Evolutionary conservation across 1,284 basidiomycete species (phyloP).

Genomic region (Cryptococcus neoformans): DNA sequence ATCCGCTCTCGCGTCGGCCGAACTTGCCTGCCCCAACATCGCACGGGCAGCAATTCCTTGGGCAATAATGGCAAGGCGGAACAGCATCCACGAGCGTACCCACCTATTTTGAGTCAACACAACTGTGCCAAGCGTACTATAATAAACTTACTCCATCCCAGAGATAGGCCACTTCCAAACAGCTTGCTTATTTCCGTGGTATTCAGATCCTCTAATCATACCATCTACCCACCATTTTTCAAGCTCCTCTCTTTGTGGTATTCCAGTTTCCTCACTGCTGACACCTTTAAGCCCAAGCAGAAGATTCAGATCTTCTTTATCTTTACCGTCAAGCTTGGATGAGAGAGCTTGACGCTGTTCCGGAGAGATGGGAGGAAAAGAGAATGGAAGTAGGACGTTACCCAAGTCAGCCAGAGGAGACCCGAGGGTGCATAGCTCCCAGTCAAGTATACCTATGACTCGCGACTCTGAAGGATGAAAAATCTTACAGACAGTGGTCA

Average conservation of each 20-base stretch:
- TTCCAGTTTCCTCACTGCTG: constrained; percentile 56
- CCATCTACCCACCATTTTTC: constrained; percentile 54
- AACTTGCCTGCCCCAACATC: constrained; percentile 80
- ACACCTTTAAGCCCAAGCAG: constrained; percentile 63
- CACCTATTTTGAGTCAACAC: constrained; percentile 18
- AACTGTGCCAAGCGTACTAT: neutral
- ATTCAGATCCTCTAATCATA: constrained; percentile 38
- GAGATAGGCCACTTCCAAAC: constrained; percentile 40
- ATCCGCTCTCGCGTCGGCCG: constrained; percentile 61
- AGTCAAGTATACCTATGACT: constrained; percentile 93
- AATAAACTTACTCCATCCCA: constrained; percentile 37
- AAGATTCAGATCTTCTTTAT: constrained; percentile 17
- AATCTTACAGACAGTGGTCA: constrained; percentile 50
- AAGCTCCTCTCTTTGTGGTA: constrained; percentile 64
- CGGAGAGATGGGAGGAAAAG: constrained; percentile 55
- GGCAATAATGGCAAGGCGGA: constrained; percentile 71
- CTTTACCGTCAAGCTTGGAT: constrained; percentile 23
- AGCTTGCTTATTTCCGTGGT: constrained; percentile 15
- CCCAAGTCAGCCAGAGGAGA: constrained; percentile 87
- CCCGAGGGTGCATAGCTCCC: constrained; percentile 92
- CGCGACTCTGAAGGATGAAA: constrained; percentile 89
- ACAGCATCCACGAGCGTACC: constrained; percentile 47
- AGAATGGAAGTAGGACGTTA: constrained; percentile 84
- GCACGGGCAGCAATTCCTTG: constrained; percentile 92
- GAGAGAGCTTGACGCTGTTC: constrained; percentile 1